Base-by-base conservation (phyloP, 257 asterid genomes). In the Avicennia marina region DNA sequence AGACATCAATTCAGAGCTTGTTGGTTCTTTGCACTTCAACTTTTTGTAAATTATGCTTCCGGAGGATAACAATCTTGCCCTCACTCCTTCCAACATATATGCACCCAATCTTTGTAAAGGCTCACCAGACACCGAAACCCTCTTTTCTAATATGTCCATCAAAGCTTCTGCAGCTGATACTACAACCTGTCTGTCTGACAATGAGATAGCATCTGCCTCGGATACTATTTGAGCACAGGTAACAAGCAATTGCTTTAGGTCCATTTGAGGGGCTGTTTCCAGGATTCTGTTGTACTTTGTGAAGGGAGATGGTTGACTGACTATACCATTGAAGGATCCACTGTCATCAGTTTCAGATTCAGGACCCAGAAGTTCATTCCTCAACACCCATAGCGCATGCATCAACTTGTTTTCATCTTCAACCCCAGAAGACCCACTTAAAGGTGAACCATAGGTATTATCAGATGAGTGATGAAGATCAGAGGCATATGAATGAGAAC, bases 41-140 rank as follows among this genome's bases (percentile, higher is more conserved):
- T 79, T 89, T 34, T 89, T 89, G 79, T 89, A 93, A 42, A 93
- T 89, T 64, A 72, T 79, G 78, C 95, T 93, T 62, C 99, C 99
- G 0, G 99, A 86, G 4, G 90, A 77, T 43, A 86, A 67, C 61
- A 83, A 18, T 64, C 94, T 63, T 4, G 99, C 99, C 64, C 95
- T 58, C 38, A 89, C 80, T 42, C 99, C 97, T 86, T 93, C 99
- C 75, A 93, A 33, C 94, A 89, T 68, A 66, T 93, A 89, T 10
- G 97, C 99, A 2, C 96, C 79, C 40, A 93, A 71, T 39, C 99
- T 74, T 68, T 93, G 78, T 18, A 84, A 65, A 18, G 99, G 99
- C 44, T 89, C 97, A 65, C 99, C 97, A 2, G 94, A 89, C 0
- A 93, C 85, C 0, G 99, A 93, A 13, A 93, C 97, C 72, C 53